Percentiles rank a stretch among this genome's conserved stretches.
Evolutionary conservation across 2,329 filamentous ascomycete species (phyloP).

Genomic region (Sporothrix euskadiensis): DNA sequence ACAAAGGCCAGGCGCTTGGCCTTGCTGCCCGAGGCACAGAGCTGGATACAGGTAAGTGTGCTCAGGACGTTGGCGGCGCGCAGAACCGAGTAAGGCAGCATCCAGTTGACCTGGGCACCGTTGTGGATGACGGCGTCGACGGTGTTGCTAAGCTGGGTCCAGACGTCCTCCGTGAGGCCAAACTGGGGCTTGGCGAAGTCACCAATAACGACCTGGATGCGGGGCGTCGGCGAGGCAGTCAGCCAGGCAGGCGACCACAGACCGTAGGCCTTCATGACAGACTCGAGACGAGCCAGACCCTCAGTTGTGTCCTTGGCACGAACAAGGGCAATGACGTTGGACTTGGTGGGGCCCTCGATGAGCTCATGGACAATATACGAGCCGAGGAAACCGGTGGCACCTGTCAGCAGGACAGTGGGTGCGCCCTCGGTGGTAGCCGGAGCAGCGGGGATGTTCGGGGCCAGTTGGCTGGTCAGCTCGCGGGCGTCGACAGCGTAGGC

Average conservation of each 20-base stretch:
- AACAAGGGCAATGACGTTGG: constrained; percentile 73
- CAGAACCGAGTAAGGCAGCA: constrained; percentile 72
- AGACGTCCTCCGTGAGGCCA: constrained; percentile 66
- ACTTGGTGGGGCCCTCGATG: constrained; percentile 57
- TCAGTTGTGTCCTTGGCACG: constrained; percentile 61
- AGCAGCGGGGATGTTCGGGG: constrained; percentile 35
- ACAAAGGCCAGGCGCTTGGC: constrained; percentile 81
- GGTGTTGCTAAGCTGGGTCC: constrained; percentile 63
- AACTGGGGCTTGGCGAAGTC: constrained; percentile 72
- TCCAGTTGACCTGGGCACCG: constrained; percentile 79
- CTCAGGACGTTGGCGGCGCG: constrained; percentile 75
- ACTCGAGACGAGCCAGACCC: constrained; percentile 50
- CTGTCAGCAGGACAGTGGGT: constrained; percentile 75
- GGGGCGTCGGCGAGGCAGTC: constrained; percentile 33
- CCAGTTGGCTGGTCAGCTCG: constrained; percentile 32
- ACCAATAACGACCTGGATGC: constrained; percentile 69
- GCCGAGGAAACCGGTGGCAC: constrained; percentile 87
- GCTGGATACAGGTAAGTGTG: constrained; percentile 71
- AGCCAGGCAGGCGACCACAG: constrained; percentile 61
- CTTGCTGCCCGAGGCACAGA: constrained; percentile 70
- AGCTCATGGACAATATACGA: constrained; percentile 77
- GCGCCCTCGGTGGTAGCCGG: constrained; percentile 32
- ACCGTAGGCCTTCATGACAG: constrained; percentile 65
- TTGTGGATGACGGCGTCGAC: constrained; percentile 81
- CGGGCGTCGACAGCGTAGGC: constrained; percentile 30